phyloP scores from a whole-genome alignment of 1,284 basidiomycete species.

The Naganishia sp. region DNA sequence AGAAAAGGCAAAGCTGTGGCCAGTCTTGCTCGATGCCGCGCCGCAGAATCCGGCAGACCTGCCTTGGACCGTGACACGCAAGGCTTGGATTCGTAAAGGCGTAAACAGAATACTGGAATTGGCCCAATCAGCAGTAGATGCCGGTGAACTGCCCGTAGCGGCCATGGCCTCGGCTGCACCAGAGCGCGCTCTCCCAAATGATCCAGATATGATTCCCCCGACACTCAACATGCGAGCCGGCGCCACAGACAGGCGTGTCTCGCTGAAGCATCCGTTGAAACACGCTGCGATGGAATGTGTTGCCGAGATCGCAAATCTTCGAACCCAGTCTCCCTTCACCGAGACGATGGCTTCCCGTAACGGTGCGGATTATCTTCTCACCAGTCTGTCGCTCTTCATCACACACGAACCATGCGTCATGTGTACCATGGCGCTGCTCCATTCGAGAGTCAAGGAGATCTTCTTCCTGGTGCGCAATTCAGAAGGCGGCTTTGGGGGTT shows the following conservation, averaged over 20 bases:
- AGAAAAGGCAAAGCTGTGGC: conserved; percentile 74
- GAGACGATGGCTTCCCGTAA: conserved; percentile 56
- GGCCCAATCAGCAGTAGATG: conserved; percentile 57
- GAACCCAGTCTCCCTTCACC: conserved; percentile 56
- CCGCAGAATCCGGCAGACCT: conserved; percentile 63
- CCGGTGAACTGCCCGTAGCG: conserved; percentile 74
- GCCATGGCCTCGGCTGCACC: conserved; percentile 70
- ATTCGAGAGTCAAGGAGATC: conserved; percentile 83
- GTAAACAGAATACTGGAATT: conserved; percentile 60
- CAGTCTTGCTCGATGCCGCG: conserved; percentile 72
- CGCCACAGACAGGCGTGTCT: conserved; percentile 68
- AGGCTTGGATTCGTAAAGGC: conserved; percentile 72
- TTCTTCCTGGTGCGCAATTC: conserved; percentile 61
- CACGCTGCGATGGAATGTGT: conserved; percentile 80
- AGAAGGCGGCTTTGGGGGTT: conserved; percentile 55
- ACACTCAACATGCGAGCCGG: conserved; percentile 50
- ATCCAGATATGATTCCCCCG: conserved; percentile 58
- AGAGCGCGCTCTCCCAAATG: conserved; percentile 50
- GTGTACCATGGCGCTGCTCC: conserved; percentile 91
- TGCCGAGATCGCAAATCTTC: conserved; percentile 58
- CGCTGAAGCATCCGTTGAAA: conserved; percentile 71
- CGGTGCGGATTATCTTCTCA: conserved; percentile 80
- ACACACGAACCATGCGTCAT: conserved; percentile 94
- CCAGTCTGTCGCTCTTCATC: conserved; percentile 74
- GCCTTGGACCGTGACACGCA: conserved; percentile 66